Base-by-base conservation (phyloP, 2,329 filamentous ascomycete species). In the Nannizziopsis arthrosporioides region DNA sequence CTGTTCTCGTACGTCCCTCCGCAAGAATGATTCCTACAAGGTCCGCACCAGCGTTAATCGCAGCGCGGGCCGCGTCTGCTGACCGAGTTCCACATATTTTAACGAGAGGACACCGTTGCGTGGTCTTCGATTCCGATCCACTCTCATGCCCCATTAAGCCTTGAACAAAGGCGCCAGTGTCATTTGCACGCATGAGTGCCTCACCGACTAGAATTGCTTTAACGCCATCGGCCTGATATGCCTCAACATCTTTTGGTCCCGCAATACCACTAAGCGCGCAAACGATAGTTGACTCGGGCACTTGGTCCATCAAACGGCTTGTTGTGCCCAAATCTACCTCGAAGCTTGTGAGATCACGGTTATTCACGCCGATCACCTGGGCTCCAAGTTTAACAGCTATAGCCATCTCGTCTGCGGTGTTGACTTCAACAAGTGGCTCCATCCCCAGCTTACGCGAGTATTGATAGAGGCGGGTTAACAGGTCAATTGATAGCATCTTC, bases 341-440 rank as follows among this genome's bases (percentile, higher is more conserved):
- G 59, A 98, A 98, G 59, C 83, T 96, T 57, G 90, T 90, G 10
- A 98, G 74, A 61, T 98, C 94, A 48, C 92, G 82, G 70, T 98
- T 98, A 70, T 98, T 98, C 57, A 98, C 92, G 19, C 92, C 92
- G 59, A 98, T 94, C 34, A 87, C 90, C 66, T 89, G 84, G 17
- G 92, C 78, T 9, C 90, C 92, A 17, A 98, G 75, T 49, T 84
- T 78, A 40, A 95, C 80, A 6, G 93, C 92, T 49, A 81, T 81
- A 35, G 82, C 75, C 86, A 95, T 98, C 67, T 98, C 92, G 43
- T 92, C 85, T 0, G 82, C 80, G 37, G 84, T 98, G 61, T 98
- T 94, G 22, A 98, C 92, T 65, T 98, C 92, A 1, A 98, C 92
- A 27, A 98, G 69, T 31, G 92, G 92, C 68, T 98, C 93, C 92